Evolutionary conservation across 1,284 basidiomycete species (phyloP), one percentile per base, ranked within the genome.

Genomic region (Moesziomyces parantarcticus): DNA sequence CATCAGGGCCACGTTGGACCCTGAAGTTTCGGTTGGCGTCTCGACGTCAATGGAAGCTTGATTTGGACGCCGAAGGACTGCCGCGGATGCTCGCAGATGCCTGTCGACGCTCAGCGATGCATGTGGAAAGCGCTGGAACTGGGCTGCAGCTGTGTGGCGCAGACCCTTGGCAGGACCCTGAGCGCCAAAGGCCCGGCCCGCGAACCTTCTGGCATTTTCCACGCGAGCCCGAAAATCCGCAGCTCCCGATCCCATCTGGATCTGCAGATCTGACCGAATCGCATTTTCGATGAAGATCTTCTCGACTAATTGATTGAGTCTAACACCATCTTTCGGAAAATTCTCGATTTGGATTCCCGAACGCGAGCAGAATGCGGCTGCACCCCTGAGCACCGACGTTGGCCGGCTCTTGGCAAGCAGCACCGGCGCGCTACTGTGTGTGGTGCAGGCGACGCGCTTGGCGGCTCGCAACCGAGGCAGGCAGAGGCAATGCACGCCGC

Each of bases 41-140:
- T 40, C 9, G 40, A 59, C 41, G 48, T 29, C 29, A n/a, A 32
- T 36, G 25, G 36, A 39, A 39, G 36, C 36, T 6, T 18, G 16
- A 39, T 18, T 18, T 18, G 18, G 40, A 56, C 23, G 43, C 40
- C 36, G 20, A 40, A 29, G 20, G 52, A 56, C 29, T 39, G 9
- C 26, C 9, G 58, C 32, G 18, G 58, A 66, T 20, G 29, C 21
- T 39, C 26, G 26, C 20, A 21, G 64, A 64, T 42, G 34, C 21
- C 34, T 14, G 34, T 40, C 18, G 61, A 66, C 41, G 52, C 57
- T 46, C 47, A 45, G 26, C 26, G 62, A 63, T 49, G 50, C 54
- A 43, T n/a, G 29, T 16, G 43, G 63, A 67, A 67, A 22, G 58
- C 40, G 50, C 47, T 66, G 48, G 63, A 66, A 65, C 1, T 46